Evolutionary conservation across 106 monocot genomes (phyloP).

Genomic region (Ottelia alismoides): DNA sequence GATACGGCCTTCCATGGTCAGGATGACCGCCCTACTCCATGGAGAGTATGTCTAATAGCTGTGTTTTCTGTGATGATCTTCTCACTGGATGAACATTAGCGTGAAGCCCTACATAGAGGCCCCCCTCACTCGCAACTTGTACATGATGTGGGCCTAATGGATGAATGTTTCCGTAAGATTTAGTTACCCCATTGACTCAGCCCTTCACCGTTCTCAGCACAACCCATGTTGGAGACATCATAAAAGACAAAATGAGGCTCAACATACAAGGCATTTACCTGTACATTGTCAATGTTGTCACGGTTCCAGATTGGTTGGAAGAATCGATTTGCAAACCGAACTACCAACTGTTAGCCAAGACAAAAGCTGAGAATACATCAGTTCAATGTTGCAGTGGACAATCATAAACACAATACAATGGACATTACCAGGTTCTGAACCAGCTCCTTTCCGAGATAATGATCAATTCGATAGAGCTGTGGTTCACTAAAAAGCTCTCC

Average conservation of each 20-base stretch:
- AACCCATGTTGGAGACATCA: background rate
- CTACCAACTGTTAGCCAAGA: conserved; percentile 50
- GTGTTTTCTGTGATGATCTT: too few species aligned
- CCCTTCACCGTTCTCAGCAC: too few species aligned
- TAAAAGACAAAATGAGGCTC: background rate
- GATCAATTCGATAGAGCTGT: conserved; percentile 92
- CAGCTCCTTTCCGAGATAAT: conserved; percentile 94
- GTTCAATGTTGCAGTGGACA: background rate
- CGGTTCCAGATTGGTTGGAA: conserved; percentile 97
- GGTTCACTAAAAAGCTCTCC: conserved; percentile 85
- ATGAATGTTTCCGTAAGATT: too few species aligned
- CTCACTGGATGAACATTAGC: too few species aligned
- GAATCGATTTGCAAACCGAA: conserved; percentile 97
- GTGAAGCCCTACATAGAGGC: too few species aligned
- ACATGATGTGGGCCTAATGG: too few species aligned
- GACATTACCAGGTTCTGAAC: conserved; percentile 96
- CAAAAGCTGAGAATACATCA: background rate
- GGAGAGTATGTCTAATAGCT: too few species aligned
- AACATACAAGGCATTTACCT: conserved; percentile 31
- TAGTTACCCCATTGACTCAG: too few species aligned
- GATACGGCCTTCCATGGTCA: too few species aligned
- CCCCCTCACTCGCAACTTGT: too few species aligned
- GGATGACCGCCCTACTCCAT: too few species aligned
- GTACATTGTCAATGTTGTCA: conserved; percentile 91
- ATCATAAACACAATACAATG: too few species aligned